Evolutionary conservation across 1,139 yeast genomes (phyloP).

Genomic region (Lodderomyces margitis): DNA sequence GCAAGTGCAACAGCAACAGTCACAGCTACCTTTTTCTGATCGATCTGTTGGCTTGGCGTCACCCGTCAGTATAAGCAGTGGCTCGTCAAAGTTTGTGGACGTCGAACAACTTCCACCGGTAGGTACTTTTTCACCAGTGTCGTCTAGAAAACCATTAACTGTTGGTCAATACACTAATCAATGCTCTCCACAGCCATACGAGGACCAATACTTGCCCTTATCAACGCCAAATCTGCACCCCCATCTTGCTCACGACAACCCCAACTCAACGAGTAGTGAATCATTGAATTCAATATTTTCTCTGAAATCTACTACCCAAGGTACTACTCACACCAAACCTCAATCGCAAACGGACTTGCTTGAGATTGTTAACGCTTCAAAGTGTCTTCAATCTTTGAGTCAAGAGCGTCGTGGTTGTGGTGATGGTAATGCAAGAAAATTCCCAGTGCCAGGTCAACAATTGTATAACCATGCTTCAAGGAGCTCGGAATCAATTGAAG

Average conservation of each 20-base stretch:
- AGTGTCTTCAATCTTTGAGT: conserved; percentile 35
- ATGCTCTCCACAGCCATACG: too few species aligned
- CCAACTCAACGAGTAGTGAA: conserved; percentile 1
- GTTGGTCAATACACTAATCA: too few species aligned
- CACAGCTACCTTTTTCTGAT: neutral
- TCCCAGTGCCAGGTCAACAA: too few species aligned
- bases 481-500: neutral
- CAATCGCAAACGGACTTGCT: conserved; percentile 22
- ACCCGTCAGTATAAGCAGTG: neutral
- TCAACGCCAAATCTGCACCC: too few species aligned
- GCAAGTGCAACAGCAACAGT: neutral
- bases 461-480: neutral
- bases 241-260: neutral
- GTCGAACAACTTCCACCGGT: conserved; percentile 6
- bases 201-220: too few species aligned
- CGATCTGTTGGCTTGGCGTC: neutral
- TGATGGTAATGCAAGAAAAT: too few species aligned
- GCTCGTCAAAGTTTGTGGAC: neutral
- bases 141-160: too few species aligned
- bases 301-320: neutral
- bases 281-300: neutral
- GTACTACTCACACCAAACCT: neutral
- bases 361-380: conserved; percentile 41
- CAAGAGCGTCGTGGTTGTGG: too few species aligned
- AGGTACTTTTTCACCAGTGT: conserved; percentile 9